Evolutionary conservation across 139 green algal species (phyloP).

Genomic region (Pleodorina starrii): DNA sequence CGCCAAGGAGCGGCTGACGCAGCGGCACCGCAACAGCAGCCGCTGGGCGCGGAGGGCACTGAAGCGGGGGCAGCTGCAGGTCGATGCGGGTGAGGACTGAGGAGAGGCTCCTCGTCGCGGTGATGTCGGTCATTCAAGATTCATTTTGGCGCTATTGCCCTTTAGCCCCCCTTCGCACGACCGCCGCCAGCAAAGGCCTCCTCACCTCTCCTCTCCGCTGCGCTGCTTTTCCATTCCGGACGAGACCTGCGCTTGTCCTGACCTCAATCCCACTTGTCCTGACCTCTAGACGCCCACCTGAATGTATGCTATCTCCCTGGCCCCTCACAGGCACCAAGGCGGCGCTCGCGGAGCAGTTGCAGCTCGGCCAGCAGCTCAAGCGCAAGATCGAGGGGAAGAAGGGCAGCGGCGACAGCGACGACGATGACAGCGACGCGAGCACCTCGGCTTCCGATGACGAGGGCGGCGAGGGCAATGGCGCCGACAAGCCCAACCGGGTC

Average conservation of each 20-base stretch:
- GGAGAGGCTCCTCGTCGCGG: too few species aligned
- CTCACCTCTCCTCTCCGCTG: too few species aligned
- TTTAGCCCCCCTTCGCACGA: too few species aligned
- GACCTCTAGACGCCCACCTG: too few species aligned
- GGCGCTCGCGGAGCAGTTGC: constrained; percentile 91
- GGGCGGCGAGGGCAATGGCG: constrained; percentile 25
- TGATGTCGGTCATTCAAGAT: too few species aligned
- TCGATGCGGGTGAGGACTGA: constrained; percentile 70
- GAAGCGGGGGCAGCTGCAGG: constrained; percentile 76
- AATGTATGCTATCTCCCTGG: too few species aligned
- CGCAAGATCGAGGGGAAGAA: constrained; percentile 74
- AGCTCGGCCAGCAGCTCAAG: constrained; percentile 86
- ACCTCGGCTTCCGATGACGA: constrained; percentile 58
- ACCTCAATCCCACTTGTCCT: too few species aligned
- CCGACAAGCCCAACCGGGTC: background rate
- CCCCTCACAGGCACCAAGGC: constrained; percentile 70
- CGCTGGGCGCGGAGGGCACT: constrained; percentile 91
- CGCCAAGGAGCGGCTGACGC: constrained; percentile 92
- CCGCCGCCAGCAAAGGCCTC: too few species aligned
- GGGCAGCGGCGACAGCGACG: constrained; percentile 41
- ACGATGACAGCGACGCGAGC: constrained; percentile 41
- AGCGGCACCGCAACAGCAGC: constrained; percentile 94
- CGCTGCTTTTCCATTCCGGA: too few species aligned
- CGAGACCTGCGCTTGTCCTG: too few species aligned
- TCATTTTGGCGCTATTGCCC: too few species aligned